Evolutionary conservation across 306 rosid species (phyloP).

Genomic region (Myrica gale): DNA sequence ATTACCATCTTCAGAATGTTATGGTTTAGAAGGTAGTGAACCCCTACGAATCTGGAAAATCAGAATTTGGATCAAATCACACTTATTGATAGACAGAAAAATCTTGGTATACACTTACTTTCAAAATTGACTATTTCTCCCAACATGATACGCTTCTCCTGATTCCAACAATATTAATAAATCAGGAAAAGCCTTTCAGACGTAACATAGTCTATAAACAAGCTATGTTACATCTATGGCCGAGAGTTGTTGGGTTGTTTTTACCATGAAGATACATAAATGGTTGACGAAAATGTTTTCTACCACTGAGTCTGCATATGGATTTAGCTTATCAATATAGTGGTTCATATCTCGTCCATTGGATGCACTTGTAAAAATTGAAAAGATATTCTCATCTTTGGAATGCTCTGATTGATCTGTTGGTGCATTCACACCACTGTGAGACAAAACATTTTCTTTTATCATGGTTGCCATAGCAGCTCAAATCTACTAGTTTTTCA

Average conservation of each 20-base stretch:
- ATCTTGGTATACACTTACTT: too few relatives aligned
- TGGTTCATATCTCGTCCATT: background rate
- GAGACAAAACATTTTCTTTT: slow-evolving; percentile 8
- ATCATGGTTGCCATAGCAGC: background rate
- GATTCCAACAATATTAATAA: background rate
- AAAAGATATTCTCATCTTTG: slow-evolving; percentile 2
- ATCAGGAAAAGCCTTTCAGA: background rate
- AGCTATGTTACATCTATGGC: background rate
- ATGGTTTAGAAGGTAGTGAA: background rate
- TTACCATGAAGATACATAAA: background rate
- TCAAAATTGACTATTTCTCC: too few relatives aligned
- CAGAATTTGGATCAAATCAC: too few relatives aligned
- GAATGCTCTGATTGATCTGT: slow-evolving; percentile 15
- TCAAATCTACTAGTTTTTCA: background rate
- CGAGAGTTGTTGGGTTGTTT: background rate
- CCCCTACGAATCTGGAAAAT: too few relatives aligned
- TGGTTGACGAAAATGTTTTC: background rate
- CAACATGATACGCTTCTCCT: background rate
- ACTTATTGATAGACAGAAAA: too few relatives aligned
- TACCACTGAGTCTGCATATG: background rate
- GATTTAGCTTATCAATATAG: background rate
- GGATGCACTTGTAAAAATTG: slow-evolving; percentile 10
- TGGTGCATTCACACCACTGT: slow-evolving; percentile 13
- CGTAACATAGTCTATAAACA: background rate
- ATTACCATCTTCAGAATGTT: background rate